phyloP scores from a whole-genome alignment of 345 rosid species.

The Pistacia atlantica region DNA sequence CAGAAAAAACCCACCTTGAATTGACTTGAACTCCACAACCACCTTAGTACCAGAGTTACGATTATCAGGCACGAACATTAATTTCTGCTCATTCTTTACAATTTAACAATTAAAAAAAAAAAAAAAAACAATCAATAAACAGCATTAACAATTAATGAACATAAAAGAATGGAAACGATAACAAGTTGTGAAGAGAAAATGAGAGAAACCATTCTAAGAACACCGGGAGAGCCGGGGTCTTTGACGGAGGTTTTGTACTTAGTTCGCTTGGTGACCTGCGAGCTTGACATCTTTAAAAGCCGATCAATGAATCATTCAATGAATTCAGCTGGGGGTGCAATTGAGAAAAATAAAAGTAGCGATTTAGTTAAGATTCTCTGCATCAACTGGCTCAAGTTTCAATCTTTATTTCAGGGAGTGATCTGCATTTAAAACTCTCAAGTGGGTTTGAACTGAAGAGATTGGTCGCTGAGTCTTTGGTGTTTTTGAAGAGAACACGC shows the following conservation, averaged over 20 bases:
- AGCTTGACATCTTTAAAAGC: slow-evolving; percentile 43
- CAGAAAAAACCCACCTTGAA: slow-evolving; percentile 57
- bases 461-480: too few species aligned
- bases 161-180: background rate
- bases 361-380: too few species aligned
- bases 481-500: too few species aligned
- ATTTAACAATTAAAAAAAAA: background rate
- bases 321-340: background rate
- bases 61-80: slow-evolving; percentile 62
- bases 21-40: slow-evolving; percentile 59
- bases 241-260: slow-evolving; percentile 78
- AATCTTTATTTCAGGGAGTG: too few species aligned
- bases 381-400: too few species aligned
- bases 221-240: slow-evolving; percentile 84
- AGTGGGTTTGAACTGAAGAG: too few species aligned
- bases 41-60: slow-evolving; percentile 72
- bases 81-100: slow-evolving; percentile 60
- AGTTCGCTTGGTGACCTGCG: slow-evolving; percentile 60
- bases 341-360: too few species aligned
- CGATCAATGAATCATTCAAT: slow-evolving; percentile 1
- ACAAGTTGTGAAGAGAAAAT: background rate
- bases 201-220: slow-evolving; percentile 51
- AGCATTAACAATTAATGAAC: background rate
- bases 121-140: background rate
- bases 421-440: too few species aligned